Conservation (phyloP, 257 asterid species). For the Fraxinus americana region DNA sequence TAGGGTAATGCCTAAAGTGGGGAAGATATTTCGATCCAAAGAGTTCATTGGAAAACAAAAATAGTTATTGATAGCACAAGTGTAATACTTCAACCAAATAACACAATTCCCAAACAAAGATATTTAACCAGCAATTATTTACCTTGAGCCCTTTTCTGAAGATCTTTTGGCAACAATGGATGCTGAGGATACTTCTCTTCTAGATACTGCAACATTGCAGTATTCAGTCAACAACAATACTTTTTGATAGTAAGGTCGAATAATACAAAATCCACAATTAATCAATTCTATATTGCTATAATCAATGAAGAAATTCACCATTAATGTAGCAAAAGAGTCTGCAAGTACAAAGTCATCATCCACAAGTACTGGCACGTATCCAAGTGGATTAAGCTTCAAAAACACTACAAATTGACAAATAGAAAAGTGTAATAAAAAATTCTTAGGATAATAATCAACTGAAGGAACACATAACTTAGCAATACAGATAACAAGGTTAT, state of each 20-base stretch:
- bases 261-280: background rate
- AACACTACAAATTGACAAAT: conserved; percentile 45
- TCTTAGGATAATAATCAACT: background rate
- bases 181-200: conserved; percentile 86
- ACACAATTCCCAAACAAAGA: background rate
- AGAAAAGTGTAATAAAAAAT: conserved; percentile 7
- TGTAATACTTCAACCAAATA: background rate
- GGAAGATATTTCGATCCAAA: too few relatives aligned
- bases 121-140: background rate
- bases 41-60: background rate
- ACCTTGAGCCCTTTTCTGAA: conserved; percentile 68
- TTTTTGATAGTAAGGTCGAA: conserved; percentile 2
- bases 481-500: background rate
- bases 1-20: too few relatives aligned
- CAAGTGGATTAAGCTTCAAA: conserved; percentile 88
- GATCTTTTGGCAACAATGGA: conserved; percentile 81
- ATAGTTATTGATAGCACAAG: background rate
- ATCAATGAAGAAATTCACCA: conserved; percentile 48
- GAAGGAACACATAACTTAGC: background rate
- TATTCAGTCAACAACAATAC: conserved; percentile 4
- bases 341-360: conserved; percentile 58
- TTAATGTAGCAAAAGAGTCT: conserved; percentile 45
- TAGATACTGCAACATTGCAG: conserved; percentile 53
- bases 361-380: conserved; percentile 67
- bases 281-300: conserved; percentile 1